phyloP scores from a whole-genome alignment of 1,284 basidiomycete species.

The Grifola frondosa region DNA sequence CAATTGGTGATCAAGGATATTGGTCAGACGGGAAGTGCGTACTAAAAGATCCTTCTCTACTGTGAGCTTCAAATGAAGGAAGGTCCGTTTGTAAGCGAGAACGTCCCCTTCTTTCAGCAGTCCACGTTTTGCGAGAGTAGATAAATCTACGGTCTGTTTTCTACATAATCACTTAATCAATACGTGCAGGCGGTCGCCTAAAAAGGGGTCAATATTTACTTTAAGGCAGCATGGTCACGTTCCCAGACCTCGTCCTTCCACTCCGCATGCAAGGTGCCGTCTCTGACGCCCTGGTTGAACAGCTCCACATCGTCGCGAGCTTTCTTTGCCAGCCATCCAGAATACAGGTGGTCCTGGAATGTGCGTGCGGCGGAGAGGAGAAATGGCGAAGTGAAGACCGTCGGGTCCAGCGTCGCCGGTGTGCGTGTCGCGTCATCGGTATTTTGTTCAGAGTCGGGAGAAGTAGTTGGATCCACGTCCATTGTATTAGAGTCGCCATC shows the following conservation, averaged over 20 bases:
- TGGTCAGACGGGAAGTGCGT: constrained; percentile 18
- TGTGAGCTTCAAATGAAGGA: constrained; percentile 34
- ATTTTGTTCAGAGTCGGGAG: neutral
- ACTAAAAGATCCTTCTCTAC: constrained; percentile 59
- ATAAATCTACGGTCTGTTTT: constrained; percentile 37
- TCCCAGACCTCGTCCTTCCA: constrained; percentile 67
- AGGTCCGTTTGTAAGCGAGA: constrained; percentile 48
- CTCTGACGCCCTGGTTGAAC: constrained; percentile 41
- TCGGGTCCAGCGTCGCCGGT: constrained; percentile 35
- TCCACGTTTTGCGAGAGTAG: constrained; percentile 42
- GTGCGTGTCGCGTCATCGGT: constrained; percentile 1
- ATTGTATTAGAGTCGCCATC: constrained; percentile 30
- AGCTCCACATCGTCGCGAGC: constrained; percentile 43
- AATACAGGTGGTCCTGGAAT: constrained; percentile 59
- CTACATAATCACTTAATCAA: constrained; percentile 20
- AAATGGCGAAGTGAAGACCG: constrained; percentile 51
- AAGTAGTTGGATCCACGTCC: constrained; percentile 4
- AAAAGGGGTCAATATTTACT: constrained; percentile 1
- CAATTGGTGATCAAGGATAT: neutral
- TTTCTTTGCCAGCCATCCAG: constrained; percentile 47
- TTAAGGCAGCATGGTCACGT: constrained; percentile 34
- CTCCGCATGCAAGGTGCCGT: constrained; percentile 48
- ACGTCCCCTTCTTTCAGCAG: constrained; percentile 52
- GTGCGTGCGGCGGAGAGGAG: constrained; percentile 54
- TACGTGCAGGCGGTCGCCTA: neutral